A percentile compares a stretch with the other conserved stretches of the same genome.
Conservation (phyloP, 2,329 filamentous ascomycete species). For the Teratosphaeriaceae sp. region DNA sequence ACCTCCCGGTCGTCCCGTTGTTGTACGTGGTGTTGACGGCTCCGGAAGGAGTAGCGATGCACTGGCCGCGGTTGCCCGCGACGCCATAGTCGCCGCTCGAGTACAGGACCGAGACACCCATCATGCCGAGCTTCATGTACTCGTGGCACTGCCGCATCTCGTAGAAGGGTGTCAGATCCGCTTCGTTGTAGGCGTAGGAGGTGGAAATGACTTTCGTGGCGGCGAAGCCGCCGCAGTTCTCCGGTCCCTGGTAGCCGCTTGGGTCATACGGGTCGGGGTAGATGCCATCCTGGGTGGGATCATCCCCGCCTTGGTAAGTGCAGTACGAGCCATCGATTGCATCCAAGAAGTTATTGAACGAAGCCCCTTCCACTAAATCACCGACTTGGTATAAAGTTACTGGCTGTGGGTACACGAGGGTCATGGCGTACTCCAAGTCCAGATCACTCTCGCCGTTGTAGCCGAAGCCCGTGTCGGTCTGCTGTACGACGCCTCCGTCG, state of each 20-base stretch:
- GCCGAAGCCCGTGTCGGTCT: slow-evolving; percentile 29
- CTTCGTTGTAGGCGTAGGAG: slow-evolving; percentile 48
- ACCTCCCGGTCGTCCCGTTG: slow-evolving; percentile 26
- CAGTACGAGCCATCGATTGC: slow-evolving; percentile 42
- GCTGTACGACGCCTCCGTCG: slow-evolving; percentile 35
- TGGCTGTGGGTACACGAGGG: slow-evolving; percentile 39
- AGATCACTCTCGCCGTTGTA: slow-evolving; percentile 47
- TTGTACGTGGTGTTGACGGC: slow-evolving; percentile 22
- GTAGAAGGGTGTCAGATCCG: slow-evolving; percentile 39
- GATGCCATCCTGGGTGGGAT: slow-evolving; percentile 31
- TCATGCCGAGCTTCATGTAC: slow-evolving; percentile 52
- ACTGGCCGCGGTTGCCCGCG: slow-evolving; percentile 27
- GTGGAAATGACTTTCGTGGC: slow-evolving; percentile 50
- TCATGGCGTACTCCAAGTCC: slow-evolving; percentile 50
- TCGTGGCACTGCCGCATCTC: slow-evolving; percentile 48
- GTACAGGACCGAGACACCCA: slow-evolving; percentile 46
- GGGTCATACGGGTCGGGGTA: slow-evolving; percentile 31
- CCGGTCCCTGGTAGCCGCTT: slow-evolving; percentile 18
- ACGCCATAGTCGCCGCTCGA: slow-evolving; percentile 43
- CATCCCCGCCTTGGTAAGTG: slow-evolving; percentile 36
- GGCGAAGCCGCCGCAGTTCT: slow-evolving; percentile 40
- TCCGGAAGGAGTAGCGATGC: slow-evolving; percentile 32
- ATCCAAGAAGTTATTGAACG: slow-evolving; percentile 35
- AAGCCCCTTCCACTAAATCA: slow-evolving; percentile 24
- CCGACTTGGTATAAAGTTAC: slow-evolving; percentile 42